These are phyloP conservation scores for Toxoplasma gondii DNA, from an alignment of 169 alveolate species.

Conservation along the genomic window DNA sequence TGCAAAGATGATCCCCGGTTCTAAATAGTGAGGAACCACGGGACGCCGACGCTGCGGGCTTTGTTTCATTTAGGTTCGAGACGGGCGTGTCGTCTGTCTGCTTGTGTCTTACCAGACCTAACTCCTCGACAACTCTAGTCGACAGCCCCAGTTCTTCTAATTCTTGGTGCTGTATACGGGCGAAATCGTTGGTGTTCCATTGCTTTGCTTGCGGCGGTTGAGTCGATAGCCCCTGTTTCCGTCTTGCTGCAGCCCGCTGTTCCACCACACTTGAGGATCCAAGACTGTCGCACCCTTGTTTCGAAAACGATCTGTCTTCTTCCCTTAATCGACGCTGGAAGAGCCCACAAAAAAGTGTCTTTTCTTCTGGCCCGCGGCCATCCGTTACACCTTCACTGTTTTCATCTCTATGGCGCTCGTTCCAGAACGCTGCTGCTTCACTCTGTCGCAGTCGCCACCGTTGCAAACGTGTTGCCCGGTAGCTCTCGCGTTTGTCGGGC, in stretches of 20 bases:
- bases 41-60: no score
- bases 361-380: neutral
- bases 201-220: neutral
- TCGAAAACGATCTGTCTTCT: neutral
- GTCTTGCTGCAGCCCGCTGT: no score
- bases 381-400: neutral
- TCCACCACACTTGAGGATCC: no score
- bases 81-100: no score
- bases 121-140: neutral
- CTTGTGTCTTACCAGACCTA: no score
- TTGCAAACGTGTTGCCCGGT: neutral
- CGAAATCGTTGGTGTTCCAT: neutral
- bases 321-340: neutral
- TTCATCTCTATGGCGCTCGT: neutral
- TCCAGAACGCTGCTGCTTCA: neutral
- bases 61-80: no score
- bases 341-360: neutral
- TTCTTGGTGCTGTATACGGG: neutral
- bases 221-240: no score
- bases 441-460: neutral
- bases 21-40: no score
- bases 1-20: no score
- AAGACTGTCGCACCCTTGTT: neutral
- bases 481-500: neutral
- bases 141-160: neutral